A percentile compares a stretch with the other conserved stretches of the same genome.
phyloP scores from a whole-genome alignment of 345 rosid genomes.

The Cardamine chenopodiifolia region DNA sequence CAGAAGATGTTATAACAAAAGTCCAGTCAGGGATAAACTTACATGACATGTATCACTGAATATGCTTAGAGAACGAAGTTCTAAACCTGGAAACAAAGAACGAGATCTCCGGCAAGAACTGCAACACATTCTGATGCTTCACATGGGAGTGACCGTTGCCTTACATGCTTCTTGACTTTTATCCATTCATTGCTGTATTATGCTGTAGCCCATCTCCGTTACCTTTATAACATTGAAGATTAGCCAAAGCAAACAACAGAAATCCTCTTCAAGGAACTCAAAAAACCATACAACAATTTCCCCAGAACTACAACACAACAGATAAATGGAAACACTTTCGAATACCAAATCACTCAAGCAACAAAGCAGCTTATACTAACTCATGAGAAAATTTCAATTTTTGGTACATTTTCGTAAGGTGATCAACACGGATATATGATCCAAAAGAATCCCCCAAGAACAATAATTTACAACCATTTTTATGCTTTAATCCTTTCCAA shows the following conservation, averaged over 20 bases:
- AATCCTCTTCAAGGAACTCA: conserved; percentile 9
- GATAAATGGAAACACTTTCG: background rate
- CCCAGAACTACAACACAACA: conserved; percentile 9
- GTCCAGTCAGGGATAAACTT: background rate
- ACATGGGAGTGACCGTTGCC: conserved; percentile 97
- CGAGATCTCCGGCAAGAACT: conserved; percentile 95
- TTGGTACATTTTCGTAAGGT: no score
- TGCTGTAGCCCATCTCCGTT: conserved; percentile 91
- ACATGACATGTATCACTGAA: background rate
- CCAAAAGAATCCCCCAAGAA: no score
- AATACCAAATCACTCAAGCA: conserved; percentile 16
- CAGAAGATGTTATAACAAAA: conserved; percentile 46
- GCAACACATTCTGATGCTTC: conserved; percentile 99
- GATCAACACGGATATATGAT: no score
- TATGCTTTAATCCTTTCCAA: no score
- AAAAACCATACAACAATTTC: background rate
- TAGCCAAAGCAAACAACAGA: conserved; percentile 19
- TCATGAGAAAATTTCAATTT: no score
- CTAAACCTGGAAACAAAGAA: conserved; percentile 94
- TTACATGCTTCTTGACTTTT: conserved; percentile 70
- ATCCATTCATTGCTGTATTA: conserved; percentile 83
- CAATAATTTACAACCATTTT: no score
- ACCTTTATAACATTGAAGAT: conserved; percentile 58
- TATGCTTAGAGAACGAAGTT: conserved; percentile 11
- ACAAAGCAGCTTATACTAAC: background rate